A percentile compares a stretch with the other conserved stretches of the same genome.
phyloP scores from a whole-genome alignment of 495 filamentous ascomycete species.

The Aspergillus hancockii region DNA sequence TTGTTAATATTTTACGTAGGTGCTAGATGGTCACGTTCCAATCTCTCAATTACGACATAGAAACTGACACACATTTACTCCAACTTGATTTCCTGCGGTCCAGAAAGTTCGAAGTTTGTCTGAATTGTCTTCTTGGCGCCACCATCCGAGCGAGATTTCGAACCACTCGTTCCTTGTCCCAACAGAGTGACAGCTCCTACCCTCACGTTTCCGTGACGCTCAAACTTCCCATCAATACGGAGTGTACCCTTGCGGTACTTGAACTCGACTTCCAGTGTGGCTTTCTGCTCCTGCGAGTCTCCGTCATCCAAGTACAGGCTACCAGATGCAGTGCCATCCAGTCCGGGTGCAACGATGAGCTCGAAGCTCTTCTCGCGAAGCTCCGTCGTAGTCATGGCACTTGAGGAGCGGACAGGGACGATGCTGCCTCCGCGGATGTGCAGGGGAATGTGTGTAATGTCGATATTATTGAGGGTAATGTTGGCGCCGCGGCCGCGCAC shows the following conservation, averaged over 20 bases:
- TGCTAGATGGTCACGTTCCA: neutral
- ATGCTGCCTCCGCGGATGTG: slow-evolving; percentile 71
- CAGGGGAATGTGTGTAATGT: slow-evolving; percentile 68
- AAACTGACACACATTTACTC: slow-evolving; percentile 1
- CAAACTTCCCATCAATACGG: slow-evolving; percentile 53
- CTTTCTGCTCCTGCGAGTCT: slow-evolving; percentile 52
- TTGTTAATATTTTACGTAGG: neutral
- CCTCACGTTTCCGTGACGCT: slow-evolving; percentile 45
- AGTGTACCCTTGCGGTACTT: slow-evolving; percentile 52
- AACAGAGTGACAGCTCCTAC: slow-evolving; percentile 60
- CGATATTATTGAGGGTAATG: slow-evolving; percentile 54
- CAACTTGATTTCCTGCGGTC: slow-evolving; percentile 24
- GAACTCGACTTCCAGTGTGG: slow-evolving; percentile 54
- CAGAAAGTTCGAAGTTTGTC: slow-evolving; percentile 27
- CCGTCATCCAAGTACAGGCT: slow-evolving; percentile 65
- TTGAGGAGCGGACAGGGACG: slow-evolving; percentile 60
- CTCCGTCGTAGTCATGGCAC: slow-evolving; percentile 69
- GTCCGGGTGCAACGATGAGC: slow-evolving; percentile 64
- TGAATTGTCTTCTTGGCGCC: slow-evolving; percentile 23
- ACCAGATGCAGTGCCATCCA: slow-evolving; percentile 48
- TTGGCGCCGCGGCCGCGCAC: slow-evolving; percentile 57
- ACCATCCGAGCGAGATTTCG: slow-evolving; percentile 3
- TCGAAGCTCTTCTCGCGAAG: slow-evolving; percentile 68
- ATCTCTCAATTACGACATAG: neutral
- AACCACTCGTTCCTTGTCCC: slow-evolving; percentile 31